Evolutionary conservation across 805 yeast genomes (phyloP).

Genomic region (Novakomyces olei): DNA sequence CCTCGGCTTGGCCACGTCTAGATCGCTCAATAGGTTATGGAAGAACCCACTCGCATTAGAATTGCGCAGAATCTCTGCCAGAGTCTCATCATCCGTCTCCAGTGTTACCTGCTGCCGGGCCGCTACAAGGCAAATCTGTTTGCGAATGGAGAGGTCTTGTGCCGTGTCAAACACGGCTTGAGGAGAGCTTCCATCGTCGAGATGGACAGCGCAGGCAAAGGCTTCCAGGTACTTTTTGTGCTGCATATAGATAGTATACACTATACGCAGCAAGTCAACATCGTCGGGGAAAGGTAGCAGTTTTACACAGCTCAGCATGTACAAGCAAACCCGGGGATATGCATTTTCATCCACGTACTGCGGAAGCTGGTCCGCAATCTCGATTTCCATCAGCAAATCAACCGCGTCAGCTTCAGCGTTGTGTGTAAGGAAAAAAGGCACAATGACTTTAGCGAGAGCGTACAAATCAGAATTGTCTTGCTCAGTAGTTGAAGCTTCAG

Average conservation of each 20-base stretch:
- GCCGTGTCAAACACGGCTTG: slow-evolving; percentile 66
- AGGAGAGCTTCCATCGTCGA: slow-evolving; percentile 62
- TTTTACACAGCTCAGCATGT: slow-evolving; percentile 92
- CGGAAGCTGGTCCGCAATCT: slow-evolving; percentile 60
- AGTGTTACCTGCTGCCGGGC: slow-evolving; percentile 72
- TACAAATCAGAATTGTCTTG: slow-evolving; percentile 24
- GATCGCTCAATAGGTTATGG: slow-evolving; percentile 59
- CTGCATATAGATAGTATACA: slow-evolving; percentile 60
- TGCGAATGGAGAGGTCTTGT: slow-evolving; percentile 42
- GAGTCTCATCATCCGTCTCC: slow-evolving; percentile 29
- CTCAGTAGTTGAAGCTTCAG: slow-evolving; percentile 2
- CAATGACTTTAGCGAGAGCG: slow-evolving; percentile 49
- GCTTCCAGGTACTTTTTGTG: slow-evolving; percentile 77
- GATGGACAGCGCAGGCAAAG: slow-evolving; percentile 63
- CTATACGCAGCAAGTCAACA: slow-evolving; percentile 62
- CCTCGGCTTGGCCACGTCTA: slow-evolving; percentile 71
- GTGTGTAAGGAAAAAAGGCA: slow-evolving; percentile 76
- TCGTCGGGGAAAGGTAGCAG: slow-evolving; percentile 90
- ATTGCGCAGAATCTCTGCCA: slow-evolving; percentile 71
- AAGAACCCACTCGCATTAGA: slow-evolving; percentile 56
- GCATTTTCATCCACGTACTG: slow-evolving; percentile 69
- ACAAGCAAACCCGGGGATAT: slow-evolving; percentile 71
- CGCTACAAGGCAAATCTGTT: slow-evolving; percentile 76
- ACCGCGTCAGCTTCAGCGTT: slow-evolving; percentile 98
- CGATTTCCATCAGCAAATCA: slow-evolving; percentile 75